Evolutionary conservation across 345 rosid genomes (phyloP).

Genomic region (Combretum micranthum): DNA sequence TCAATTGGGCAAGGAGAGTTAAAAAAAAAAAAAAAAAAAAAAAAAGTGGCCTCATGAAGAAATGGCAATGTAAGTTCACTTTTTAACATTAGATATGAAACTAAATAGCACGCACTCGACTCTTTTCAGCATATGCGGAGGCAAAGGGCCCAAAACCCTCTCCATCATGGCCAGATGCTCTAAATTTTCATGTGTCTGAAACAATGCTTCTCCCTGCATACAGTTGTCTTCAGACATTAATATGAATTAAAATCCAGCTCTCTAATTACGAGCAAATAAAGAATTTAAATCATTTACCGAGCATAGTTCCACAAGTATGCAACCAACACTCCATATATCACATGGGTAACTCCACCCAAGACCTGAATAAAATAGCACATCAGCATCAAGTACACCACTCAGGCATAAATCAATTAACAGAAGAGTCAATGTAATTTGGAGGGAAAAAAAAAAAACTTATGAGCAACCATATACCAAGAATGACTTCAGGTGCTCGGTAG

Average conservation of each 20-base stretch:
- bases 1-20: not conserved
- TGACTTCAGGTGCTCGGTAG: conserved; percentile 76
- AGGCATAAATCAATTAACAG: too few relatives aligned
- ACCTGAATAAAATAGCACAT: conserved; percentile 27
- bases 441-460: conserved; percentile 1
- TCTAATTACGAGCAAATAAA: conserved; percentile 3
- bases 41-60: not conserved
- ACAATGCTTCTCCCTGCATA: conserved; percentile 63
- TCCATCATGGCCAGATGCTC: conserved; percentile 82
- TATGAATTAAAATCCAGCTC: not conserved
- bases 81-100: not conserved
- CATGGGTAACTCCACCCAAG: conserved; percentile 68
- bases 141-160: conserved; percentile 57
- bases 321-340: conserved; percentile 70
- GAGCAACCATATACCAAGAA: conserved; percentile 37
- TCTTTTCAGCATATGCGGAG: conserved; percentile 53
- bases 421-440: too few relatives aligned
- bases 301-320: conserved; percentile 68
- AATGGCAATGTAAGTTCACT: not conserved
- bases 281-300: conserved; percentile 24
- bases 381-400: too few relatives aligned
- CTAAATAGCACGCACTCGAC: conserved; percentile 34
- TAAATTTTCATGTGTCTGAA: conserved; percentile 67
- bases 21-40: conserved; percentile 2
- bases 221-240: not conserved